Percentiles rank a stretch among this genome's conserved stretches.
Evolutionary conservation across 202 grass and related monocot species (phyloP).

Genomic region (Bolboschoenoplectus hybrid): DNA sequence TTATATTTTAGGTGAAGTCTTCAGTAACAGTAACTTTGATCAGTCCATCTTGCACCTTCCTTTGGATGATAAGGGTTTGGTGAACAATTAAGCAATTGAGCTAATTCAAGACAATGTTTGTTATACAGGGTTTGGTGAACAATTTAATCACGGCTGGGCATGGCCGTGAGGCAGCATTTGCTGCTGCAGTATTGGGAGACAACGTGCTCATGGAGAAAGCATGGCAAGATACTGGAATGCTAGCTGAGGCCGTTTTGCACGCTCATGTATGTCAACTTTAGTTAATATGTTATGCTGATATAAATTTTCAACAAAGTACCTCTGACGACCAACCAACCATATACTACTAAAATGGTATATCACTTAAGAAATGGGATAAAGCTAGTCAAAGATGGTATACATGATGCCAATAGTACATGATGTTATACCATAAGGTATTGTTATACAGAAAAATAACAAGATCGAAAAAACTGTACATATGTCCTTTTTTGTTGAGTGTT

Average conservation of each 20-base stretch:
- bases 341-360: not conserved
- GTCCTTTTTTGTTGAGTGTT: not conserved
- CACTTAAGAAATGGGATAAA: not conserved
- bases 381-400: not conserved
- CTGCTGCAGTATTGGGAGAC: slow-evolving; percentile 91
- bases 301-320: not conserved
- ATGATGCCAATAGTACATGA: not conserved
- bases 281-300: not conserved
- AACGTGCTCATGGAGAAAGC: slow-evolving; percentile 97
- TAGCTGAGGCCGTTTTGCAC: slow-evolving; percentile 93
- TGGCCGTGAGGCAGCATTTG: slow-evolving; percentile 98
- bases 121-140: slow-evolving; percentile 68
- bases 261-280: slow-evolving; percentile 69
- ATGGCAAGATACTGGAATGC: slow-evolving; percentile 98
- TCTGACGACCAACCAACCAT: not conserved
- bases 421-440: not conserved
- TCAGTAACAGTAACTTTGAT: not conserved
- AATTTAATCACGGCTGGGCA: slow-evolving; percentile 93
- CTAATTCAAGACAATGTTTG: slow-evolving; percentile 28
- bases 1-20: not conserved
- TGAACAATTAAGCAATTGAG: not conserved
- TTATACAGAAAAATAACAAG: not conserved
- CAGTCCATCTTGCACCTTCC: not conserved
- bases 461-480: not conserved
- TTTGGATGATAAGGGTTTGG: not conserved